Percentiles rank a stretch among this genome's conserved stretches.
Conservation (phyloP, 2,329 filamentous ascomycete species). For the Beauveria brongniartii region DNA sequence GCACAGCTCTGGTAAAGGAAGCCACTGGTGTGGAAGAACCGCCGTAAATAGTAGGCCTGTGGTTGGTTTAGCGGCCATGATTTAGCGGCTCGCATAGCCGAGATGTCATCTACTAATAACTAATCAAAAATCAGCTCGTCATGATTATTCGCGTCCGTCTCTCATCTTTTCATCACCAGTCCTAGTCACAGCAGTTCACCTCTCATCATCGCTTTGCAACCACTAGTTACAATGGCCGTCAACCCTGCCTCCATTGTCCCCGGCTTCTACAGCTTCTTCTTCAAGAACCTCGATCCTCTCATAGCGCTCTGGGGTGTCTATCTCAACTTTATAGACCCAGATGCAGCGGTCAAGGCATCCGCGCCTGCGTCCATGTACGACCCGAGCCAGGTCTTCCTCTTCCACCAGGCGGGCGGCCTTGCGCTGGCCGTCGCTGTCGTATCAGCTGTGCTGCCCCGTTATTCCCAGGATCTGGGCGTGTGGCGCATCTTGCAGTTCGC, state of each 20-base stretch:
- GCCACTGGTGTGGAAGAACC: neutral
- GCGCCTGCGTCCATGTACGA: conserved; percentile 12
- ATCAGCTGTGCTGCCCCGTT: conserved; percentile 15
- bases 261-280: conserved; percentile 16
- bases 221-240: neutral
- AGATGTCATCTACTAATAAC: neutral
- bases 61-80: neutral
- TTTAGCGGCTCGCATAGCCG: neutral
- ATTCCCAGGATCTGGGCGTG: conserved; percentile 13
- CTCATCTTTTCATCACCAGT: neutral
- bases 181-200: neutral
- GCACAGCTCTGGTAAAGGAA: too few species aligned
- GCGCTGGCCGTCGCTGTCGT: conserved; percentile 14
- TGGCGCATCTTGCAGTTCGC: conserved; percentile 17
- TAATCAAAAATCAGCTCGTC: neutral
- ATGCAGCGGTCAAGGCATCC: conserved; percentile 10
- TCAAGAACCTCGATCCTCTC: conserved; percentile 17
- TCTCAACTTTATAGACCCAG: conserved; percentile 15
- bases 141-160: neutral
- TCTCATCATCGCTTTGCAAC: neutral
- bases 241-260: conserved; percentile 8
- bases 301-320: conserved; percentile 17
- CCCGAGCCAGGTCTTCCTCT: conserved; percentile 15
- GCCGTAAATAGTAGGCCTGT: neutral
- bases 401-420: conserved; percentile 17